Conservation (phyloP, 352 stramenopile species). For the Phytophthora megakarya region DNA sequence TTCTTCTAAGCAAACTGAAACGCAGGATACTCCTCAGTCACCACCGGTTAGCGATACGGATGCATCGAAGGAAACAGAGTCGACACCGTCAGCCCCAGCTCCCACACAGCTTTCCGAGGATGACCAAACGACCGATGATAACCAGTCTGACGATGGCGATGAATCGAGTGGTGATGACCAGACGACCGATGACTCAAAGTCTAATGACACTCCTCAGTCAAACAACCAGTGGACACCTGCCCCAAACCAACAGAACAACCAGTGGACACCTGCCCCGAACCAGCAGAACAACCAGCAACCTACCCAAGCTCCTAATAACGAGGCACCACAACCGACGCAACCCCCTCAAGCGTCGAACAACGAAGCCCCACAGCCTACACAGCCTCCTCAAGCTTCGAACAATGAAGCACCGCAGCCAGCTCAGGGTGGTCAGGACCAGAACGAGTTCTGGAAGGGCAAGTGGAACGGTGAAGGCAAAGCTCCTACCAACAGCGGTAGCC, state of each 20-base stretch:
- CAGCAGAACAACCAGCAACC: slow-evolving; percentile 13
- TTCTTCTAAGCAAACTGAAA: no score
- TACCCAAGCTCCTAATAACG: slow-evolving; percentile 20
- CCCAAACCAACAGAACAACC: slow-evolving; percentile 17
- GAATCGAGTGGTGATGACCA: no score
- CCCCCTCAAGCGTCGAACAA: slow-evolving; percentile 3
- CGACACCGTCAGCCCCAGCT: no score
- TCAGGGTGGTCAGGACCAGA: slow-evolving; percentile 9
- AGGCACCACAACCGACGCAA: slow-evolving; percentile 12
- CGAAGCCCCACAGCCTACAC: slow-evolving; percentile 15
- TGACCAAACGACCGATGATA: not conserved
- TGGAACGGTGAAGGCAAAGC: slow-evolving; percentile 1
- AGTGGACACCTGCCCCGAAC: slow-evolving; percentile 13
- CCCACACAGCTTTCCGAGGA: no score
- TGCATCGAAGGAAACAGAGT: no score
- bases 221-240: slow-evolving; percentile 24
- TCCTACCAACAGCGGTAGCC: slow-evolving; percentile 3
- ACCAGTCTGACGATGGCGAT: slow-evolving; percentile 7
- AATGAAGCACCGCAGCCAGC: slow-evolving; percentile 13
- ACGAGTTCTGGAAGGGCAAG: slow-evolving; percentile 17
- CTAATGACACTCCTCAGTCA: slow-evolving; percentile 10
- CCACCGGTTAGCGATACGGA: not conserved
- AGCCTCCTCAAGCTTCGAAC: slow-evolving; percentile 1
- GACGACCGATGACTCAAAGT: not conserved
- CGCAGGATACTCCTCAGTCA: not conserved